Conservation (phyloP, 192 early-diverging fungal species). For the Backusella psychrophila region DNA sequence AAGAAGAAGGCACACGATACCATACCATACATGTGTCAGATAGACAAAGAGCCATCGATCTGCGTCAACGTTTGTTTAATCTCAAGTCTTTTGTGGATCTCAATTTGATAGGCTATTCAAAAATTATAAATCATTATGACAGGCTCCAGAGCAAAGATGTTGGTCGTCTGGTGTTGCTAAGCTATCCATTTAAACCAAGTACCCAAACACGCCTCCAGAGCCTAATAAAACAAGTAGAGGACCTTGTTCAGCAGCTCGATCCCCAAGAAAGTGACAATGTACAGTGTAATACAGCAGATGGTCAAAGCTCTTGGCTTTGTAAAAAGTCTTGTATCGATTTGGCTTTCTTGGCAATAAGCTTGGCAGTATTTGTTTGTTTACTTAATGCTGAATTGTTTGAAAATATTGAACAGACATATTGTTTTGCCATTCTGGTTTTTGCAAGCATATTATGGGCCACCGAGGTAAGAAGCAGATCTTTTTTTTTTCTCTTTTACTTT, state of each 20-base stretch:
- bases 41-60: constrained; percentile 46
- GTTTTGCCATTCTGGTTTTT: constrained; percentile 90
- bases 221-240: constrained; percentile 43
- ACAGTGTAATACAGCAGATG: constrained; percentile 36
- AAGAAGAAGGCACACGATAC: neutral
- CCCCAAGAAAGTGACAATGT: constrained; percentile 59
- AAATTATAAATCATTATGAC: constrained; percentile 97
- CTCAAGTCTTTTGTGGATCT: constrained; percentile 85
- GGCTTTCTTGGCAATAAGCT: constrained; percentile 48
- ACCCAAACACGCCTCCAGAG: constrained; percentile 44
- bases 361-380: constrained; percentile 58
- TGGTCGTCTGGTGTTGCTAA: constrained; percentile 69
- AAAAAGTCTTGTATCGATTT: constrained; percentile 45
- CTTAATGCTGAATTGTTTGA: constrained; percentile 64
- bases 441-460: constrained; percentile 91
- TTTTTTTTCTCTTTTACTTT: neutral
- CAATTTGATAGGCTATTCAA: constrained; percentile 90
- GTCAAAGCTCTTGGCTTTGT: constrained; percentile 5
- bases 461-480: constrained; percentile 55
- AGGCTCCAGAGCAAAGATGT: constrained; percentile 65
- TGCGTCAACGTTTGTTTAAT: constrained; percentile 81
- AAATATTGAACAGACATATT: constrained; percentile 75
- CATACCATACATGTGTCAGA: neutral
- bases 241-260: constrained; percentile 57
- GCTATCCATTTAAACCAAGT: constrained; percentile 66